Evolutionary conservation across 176 grass and related monocot species (phyloP).

Genomic region (Urochloa ruziziensis): DNA sequence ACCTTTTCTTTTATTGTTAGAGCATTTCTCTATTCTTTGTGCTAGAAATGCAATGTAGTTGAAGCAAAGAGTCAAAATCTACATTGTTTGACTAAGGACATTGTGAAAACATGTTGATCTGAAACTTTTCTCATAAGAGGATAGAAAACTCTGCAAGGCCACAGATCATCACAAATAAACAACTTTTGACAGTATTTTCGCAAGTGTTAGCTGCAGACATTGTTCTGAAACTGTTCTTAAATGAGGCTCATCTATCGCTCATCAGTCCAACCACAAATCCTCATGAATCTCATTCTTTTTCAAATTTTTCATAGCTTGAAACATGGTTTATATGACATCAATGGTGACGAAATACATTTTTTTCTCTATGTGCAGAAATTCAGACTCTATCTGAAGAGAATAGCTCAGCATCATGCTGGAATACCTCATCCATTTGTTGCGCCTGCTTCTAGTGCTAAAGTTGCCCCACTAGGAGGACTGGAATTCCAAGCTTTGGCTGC

Average conservation of each 20-base stretch:
- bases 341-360: constrained; percentile 6
- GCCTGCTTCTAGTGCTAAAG: constrained; percentile 69
- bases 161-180: neutral
- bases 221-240: neutral
- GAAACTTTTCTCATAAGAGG: neutral
- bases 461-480: constrained; percentile 62
- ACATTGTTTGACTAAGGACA: neutral
- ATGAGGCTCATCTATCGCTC: neutral
- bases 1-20: neutral
- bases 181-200: neutral
- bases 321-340: neutral
- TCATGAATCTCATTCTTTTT: neutral
- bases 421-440: constrained; percentile 73
- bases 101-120: neutral
- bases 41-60: neutral
- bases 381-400: constrained; percentile 93
- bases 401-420: constrained; percentile 82
- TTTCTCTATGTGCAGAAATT: constrained; percentile 78
- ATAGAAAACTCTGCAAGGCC: neutral
- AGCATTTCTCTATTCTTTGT: neutral
- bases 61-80: neutral
- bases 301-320: neutral
- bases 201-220: neutral
- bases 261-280: neutral
- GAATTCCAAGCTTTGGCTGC: constrained; percentile 82